Base-by-base conservation (phyloP, 2,329 filamentous ascomycete species). In the Calonectria montana region DNA sequence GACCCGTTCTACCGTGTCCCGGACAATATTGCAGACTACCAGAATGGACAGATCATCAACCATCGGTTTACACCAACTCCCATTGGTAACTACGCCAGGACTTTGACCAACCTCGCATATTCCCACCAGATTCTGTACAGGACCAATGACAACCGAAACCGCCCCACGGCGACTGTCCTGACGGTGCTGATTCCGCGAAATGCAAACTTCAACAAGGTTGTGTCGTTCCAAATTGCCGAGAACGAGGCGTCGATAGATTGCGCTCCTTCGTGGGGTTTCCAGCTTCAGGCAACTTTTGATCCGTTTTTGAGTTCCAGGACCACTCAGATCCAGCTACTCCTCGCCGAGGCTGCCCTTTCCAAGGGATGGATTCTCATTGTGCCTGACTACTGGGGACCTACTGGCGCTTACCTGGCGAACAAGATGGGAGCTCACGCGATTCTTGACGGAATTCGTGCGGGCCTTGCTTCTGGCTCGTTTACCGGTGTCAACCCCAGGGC, bases 361-460 rank as follows among this genome's bases (percentile, higher is more conserved):
- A 68, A 81, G 74, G 86, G 87, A 8, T 88, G 86, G 86, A 80
- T 85, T 23, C 84, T 89, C 27, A 85, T 83, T 18, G 79, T 86
- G 81, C 86, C 87, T 0, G 88, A 89, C 74, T 85, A 83, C 66
- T 82, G 87, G 67, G 86, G 86, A 0, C 84, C 85, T 2, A 78
- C 78, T 16, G 86, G 85, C 1, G 82, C 85, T 2, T 88, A 86
- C 73, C 76, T 82, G 0, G 83, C 84, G 13, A 85, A 85, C 55
- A 78, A 80, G 8, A 79, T 83, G 18, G 83, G 83, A 5, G 86
- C 85, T 0, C 81, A 87, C 39, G 82, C 84, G 0, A 84, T 83
- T 16, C 79, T 88, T 16, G 84, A 88, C 73, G 83, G 83, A 9
- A 80, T 87, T 16, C 83, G 86, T 23, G 86, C 86, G 0, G 84